A percentile compares a stretch with the other conserved stretches of the same genome.
These are phyloP conservation scores for Colletotrichum musicola DNA, from an alignment of 2,329 filamentous ascomycete species.

Conservation along the genomic window DNA sequence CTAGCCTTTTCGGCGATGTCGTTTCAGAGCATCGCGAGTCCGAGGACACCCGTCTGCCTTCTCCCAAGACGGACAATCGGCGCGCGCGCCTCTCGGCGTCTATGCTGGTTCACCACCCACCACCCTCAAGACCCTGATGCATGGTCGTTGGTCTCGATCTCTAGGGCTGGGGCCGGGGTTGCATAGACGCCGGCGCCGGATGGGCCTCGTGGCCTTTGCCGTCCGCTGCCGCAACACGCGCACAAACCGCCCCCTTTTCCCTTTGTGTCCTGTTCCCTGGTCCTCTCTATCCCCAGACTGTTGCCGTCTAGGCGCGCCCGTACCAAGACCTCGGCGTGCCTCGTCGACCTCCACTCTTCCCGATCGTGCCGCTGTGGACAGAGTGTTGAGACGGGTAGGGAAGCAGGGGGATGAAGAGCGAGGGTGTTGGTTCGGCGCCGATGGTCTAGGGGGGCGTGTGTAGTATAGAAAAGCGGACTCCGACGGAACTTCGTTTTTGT, in stretches of 20 bases:
- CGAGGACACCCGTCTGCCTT: neutral
- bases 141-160: neutral
- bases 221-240: neutral
- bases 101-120: neutral
- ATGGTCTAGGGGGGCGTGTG: neutral
- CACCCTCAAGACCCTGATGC: too few species aligned
- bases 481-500: neutral
- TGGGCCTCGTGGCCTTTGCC: neutral
- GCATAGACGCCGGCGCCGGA: neutral
- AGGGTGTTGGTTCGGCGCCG: neutral
- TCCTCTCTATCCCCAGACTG: neutral
- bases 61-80: neutral
- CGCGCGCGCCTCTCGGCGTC: neutral
- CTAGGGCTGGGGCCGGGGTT: neutral
- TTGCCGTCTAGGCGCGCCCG: conserved; percentile 3
- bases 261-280: too few species aligned
- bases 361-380: neutral
- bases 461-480: neutral
- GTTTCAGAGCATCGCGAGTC: conserved; percentile 10
- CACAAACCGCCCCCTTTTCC: too few species aligned
- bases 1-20: neutral
- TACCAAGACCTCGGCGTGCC: conserved; percentile 13
- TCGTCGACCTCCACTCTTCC: neutral
- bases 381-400: conserved; percentile 4
- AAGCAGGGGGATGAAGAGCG: neutral